Base-by-base conservation (phyloP, 805 yeast genomes). In the Cyberlindnera suaveolens region DNA sequence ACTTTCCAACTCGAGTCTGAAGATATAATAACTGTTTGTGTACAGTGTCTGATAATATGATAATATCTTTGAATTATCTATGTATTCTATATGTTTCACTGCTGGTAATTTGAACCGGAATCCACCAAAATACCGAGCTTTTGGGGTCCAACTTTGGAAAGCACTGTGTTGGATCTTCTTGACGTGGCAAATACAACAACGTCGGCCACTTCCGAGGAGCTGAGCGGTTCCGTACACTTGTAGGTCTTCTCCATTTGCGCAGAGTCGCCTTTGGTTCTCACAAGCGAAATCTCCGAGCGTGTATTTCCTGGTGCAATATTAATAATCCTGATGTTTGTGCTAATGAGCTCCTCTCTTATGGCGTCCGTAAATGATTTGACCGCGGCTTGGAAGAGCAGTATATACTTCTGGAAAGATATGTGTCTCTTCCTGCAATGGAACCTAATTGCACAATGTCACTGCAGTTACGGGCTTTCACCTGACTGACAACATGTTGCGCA, bases 341-440 rank as follows among this genome's bases (percentile, higher is more conserved):
- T 68, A 49, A 84, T 75, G 54, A 80, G 68, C 60, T 86, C 95
- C 61, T 82, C 83, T 60, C 95, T 75, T 56, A 82, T 66, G 34
- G 79, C 75, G 36, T 78, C 79, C 4, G 86, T 72, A 60, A 82
- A 82, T 0, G 84, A 78, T 61, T 79, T 78, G 14, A 82, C 75
- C 10, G 85, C 81, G 36, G 84, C 80, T 82, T 82, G 15, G 85
- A 71, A 9, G 89, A 82, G 67, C 88, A 82, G 60, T 82, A 82
- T 50, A 82, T 78, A 37, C 82, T 74, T 44, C 89, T 88, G 46
- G 85, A 85, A 20, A 87, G 85, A 62, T 82, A 82, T 7, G 87
- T 78, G 46, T 81, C 85, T 65, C 85, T 75, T 35, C 88, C 90
- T n/a, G 90, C 90, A 54, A 81, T 78, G 5, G 88, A 82, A 5